Evolutionary conservation across 1,139 yeast genomes (phyloP), one percentile per base, ranked within the genome.

Genomic region (Entelexis sorbosivorans): DNA sequence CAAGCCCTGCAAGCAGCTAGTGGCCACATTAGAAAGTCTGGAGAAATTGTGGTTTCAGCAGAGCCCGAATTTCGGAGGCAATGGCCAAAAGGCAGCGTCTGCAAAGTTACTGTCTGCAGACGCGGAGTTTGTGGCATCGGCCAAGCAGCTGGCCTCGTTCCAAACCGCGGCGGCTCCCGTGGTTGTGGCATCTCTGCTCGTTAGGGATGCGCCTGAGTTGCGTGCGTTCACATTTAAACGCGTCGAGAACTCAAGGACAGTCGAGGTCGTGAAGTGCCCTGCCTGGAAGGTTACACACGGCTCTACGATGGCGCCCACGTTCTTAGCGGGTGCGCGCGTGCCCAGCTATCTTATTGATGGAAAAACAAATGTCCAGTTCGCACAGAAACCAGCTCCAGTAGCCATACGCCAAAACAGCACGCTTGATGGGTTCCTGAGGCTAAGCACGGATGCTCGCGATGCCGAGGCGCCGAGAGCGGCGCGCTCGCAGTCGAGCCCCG

Each of bases 281-380:
- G 16, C 17, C 3, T 36, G 40, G 40, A n/a, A 17, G n/a, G n/a
- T n/a, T n/a, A n/a, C n/a, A n/a, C n/a, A 17, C 13, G 36, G 11
- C 4, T 33, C 19, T 10, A 16, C 34, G 2, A 31, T 44, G 2
- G 19, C 16, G 6, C 26, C 36, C 10, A 16, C 17, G 22, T 47
- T 46, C 19, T 32, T 50, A 8, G 35, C 40, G 3, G 50, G 50
- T 17, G 33, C 47, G 5, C 35, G 33, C 24, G 49, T 45, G 19
- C 49, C 49, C 2, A n/a, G 22, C 3, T 49, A 38, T 38, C 13
- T 45, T 4, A 28, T 26, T 19, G 40, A 38, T 5, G 19, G 13
- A 16, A 31, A 24, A 9, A 11, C 19, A 5, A n/a, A 31, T 10
- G 29, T 42, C 14, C 28, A 14, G 2, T 16, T 28, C 14, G 16